Percentiles rank a stretch among this genome's conserved stretches.
Evolutionary conservation across 2,329 filamentous ascomycete genomes (phyloP).

Genomic region (Talaromyces sp.): DNA sequence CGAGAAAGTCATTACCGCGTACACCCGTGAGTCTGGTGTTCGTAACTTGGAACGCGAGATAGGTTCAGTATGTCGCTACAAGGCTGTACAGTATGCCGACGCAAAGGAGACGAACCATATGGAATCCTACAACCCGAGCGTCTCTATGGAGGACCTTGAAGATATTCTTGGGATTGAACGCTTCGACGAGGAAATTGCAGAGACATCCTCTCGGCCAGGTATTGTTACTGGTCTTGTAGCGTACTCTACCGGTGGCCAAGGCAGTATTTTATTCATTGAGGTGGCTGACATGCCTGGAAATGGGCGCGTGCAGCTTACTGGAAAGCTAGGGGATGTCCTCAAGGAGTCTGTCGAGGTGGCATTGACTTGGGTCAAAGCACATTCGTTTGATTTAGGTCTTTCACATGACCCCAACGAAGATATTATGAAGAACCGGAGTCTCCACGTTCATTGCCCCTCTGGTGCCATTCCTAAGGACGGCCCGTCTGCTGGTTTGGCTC

Average conservation of each 20-base stretch:
- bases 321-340: constrained; percentile 91
- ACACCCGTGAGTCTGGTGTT: constrained; percentile 94
- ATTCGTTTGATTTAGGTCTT: constrained; percentile 85
- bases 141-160: constrained; percentile 79
- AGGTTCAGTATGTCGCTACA: constrained; percentile 87
- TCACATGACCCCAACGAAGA: constrained; percentile 77
- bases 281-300: constrained; percentile 94
- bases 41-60: constrained; percentile 95
- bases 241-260: constrained; percentile 87
- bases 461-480: constrained; percentile 95
- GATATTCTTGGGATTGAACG: constrained; percentile 87
- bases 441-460: constrained; percentile 94
- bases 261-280: constrained; percentile 96
- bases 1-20: constrained; percentile 91
- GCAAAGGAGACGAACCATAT: constrained; percentile 70
- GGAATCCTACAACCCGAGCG: constrained; percentile 67
- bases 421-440: constrained; percentile 90
- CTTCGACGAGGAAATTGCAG: constrained; percentile 93
- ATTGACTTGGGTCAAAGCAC: constrained; percentile 93
- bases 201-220: constrained; percentile 75
- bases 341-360: constrained; percentile 97
- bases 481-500: constrained; percentile 77
- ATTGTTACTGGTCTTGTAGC: constrained; percentile 95
- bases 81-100: constrained; percentile 92
- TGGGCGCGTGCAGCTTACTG: constrained; percentile 89